A percentile compares a stretch with the other conserved stretches of the same genome.
phyloP scores from a whole-genome alignment of 140 eudicot genomes.

The Bidens hawaiensis region DNA sequence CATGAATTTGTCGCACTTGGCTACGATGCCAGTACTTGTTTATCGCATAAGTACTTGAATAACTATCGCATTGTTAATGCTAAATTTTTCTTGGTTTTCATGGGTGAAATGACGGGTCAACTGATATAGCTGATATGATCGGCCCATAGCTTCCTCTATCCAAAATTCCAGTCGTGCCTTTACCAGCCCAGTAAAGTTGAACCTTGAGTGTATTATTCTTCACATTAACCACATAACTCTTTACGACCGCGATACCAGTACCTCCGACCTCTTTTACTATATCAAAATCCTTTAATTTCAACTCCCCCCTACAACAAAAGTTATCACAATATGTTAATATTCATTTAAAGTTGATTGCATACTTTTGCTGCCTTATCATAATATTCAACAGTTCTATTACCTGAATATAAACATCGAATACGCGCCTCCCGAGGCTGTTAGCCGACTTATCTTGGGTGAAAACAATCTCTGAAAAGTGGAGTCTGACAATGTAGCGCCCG shows the following conservation, averaged over 20 bases:
- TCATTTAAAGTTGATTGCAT: too few relatives aligned
- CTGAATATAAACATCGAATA: constrained; percentile 67
- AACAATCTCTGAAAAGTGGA: constrained; percentile 65
- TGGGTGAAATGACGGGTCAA: too few relatives aligned
- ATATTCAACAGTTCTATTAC: too few relatives aligned
- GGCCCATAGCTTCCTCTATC: constrained; percentile 76
- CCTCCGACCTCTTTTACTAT: constrained; percentile 44
- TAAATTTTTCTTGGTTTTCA: too few relatives aligned
- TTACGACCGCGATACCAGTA: constrained; percentile 20
- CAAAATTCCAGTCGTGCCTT: constrained; percentile 55
- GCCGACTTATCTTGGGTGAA: constrained; percentile 42
- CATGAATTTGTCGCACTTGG: too few relatives aligned
- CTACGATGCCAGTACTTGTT: too few relatives aligned
- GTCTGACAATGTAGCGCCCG: constrained; percentile 59
- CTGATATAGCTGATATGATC: constrained; percentile 71
- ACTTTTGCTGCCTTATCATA: too few relatives aligned
- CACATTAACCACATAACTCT: constrained; percentile 10
- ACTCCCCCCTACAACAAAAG: constrained; percentile 36
- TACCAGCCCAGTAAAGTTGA: constrained; percentile 79
- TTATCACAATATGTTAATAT: neutral
- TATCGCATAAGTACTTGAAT: too few relatives aligned
- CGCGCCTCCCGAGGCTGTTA: constrained; percentile 63
- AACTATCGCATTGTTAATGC: too few relatives aligned
- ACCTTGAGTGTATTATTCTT: constrained; percentile 39
- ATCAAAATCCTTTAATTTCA: constrained; percentile 60